Conservation (phyloP, 2,329 filamentous ascomycete genomes). For the Fusarium phyllophilum region DNA sequence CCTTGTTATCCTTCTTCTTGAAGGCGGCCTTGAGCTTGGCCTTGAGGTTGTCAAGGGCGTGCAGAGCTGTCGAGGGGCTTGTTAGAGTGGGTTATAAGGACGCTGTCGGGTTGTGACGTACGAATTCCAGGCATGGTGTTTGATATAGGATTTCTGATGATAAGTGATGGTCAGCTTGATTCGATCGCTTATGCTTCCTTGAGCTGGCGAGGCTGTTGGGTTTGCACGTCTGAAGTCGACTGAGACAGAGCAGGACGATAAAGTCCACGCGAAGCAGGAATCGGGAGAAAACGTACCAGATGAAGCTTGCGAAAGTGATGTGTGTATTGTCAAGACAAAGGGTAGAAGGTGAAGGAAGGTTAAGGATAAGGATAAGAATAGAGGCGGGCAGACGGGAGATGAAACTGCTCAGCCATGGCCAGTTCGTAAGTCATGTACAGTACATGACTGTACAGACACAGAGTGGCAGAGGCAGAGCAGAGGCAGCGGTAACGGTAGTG, state of each 20-base stretch:
- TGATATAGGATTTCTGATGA: slow-evolving; percentile 15
- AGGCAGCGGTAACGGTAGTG: slow-evolving; percentile 3
- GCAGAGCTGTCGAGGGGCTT: slow-evolving; percentile 54
- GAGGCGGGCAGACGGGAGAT: slow-evolving; percentile 18
- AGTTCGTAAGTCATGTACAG: slow-evolving; percentile 13
- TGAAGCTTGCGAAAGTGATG: not conserved
- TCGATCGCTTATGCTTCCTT: not conserved
- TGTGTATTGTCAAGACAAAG: slow-evolving; percentile 2
- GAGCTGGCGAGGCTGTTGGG: not conserved
- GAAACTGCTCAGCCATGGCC: slow-evolving; percentile 26
- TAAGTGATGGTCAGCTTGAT: slow-evolving; percentile 21
- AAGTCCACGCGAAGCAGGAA: not conserved
- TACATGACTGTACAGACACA: not conserved
- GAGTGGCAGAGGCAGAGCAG: not conserved
- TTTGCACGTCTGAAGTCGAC: not conserved
- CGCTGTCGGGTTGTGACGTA: slow-evolving; percentile 49
- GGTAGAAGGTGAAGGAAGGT: slow-evolving; percentile 1
- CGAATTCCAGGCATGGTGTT: slow-evolving; percentile 63
- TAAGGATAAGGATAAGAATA: slow-evolving; percentile 16
- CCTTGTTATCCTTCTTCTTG: slow-evolving; percentile 58
- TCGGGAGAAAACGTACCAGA: slow-evolving; percentile 12
- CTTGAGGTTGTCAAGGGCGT: slow-evolving; percentile 65
- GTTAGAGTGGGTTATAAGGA: not conserved
- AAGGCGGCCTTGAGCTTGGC: slow-evolving; percentile 64
- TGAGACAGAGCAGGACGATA: not conserved